These are phyloP conservation scores for Avena atlantica DNA, from an alignment of 176 grass and related monocot species.

Conservation along the genomic window DNA sequence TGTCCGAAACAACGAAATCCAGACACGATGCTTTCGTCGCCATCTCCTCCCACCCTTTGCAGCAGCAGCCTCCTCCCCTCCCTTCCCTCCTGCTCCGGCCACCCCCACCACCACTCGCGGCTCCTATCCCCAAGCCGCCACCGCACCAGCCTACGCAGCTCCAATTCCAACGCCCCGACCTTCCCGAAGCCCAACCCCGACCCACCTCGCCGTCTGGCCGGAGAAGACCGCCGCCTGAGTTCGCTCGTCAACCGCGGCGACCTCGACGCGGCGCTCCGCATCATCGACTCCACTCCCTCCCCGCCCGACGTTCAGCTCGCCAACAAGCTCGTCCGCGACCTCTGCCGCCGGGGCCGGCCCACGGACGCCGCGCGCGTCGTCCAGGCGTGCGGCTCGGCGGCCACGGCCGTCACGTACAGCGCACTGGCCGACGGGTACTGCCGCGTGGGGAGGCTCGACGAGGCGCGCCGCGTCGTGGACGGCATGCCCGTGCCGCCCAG, in stretches of 20 bases:
- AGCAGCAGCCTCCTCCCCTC: constrained; percentile 40
- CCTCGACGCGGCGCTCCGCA: constrained; percentile 62
- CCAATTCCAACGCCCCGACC: constrained; percentile 26
- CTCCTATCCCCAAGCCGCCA: not conserved
- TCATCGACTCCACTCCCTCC: constrained; percentile 45
- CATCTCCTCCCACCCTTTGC: constrained; percentile 39
- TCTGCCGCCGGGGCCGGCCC: constrained; percentile 66
- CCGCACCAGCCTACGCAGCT: constrained; percentile 33
- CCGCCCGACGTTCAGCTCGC: constrained; percentile 56
- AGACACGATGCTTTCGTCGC: constrained; percentile 47
- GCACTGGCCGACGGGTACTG: constrained; percentile 67
- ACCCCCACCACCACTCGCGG: not conserved
- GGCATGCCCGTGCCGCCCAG: constrained; percentile 57
- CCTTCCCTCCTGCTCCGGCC: not conserved
- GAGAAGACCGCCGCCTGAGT: constrained; percentile 57
- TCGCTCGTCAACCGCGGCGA: constrained; percentile 59
- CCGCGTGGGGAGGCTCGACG: constrained; percentile 59
- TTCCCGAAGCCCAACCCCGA: constrained; percentile 20
- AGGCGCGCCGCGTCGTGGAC: constrained; percentile 60
- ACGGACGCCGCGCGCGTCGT: constrained; percentile 61
- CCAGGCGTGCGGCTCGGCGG: constrained; percentile 53
- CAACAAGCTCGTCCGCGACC: constrained; percentile 68
- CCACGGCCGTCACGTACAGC: constrained; percentile 70
- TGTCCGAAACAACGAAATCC: constrained; percentile 45
- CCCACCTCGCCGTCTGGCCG: constrained; percentile 35